Conservation (phyloP, 495 filamentous ascomycete species). For the Diplogelasinospora grovesii region DNA sequence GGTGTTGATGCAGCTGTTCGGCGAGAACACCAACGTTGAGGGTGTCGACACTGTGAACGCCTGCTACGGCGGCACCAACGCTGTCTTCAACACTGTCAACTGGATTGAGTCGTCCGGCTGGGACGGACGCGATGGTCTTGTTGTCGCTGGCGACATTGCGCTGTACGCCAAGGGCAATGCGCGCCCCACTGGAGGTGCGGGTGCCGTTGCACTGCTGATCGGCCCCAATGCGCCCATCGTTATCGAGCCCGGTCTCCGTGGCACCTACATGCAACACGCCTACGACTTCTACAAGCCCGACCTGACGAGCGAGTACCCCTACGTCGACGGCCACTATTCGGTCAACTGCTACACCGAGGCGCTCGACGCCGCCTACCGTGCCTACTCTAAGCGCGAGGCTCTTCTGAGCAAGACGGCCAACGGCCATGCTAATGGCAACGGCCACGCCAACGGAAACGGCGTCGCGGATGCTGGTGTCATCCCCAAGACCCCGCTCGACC, state of each 20-base stretch:
- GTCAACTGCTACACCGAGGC: conserved; percentile 93
- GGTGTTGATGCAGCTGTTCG: conserved; percentile 97
- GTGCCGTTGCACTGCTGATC: conserved; percentile 88
- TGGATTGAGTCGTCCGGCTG: conserved; percentile 97
- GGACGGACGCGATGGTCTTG: conserved; percentile 92
- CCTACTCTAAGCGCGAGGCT: conserved; percentile 80
- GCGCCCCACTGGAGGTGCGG: conserved; percentile 91
- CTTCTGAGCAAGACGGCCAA: conserved; percentile 51
- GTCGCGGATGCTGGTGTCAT: conserved; percentile 36
- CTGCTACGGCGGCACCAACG: conserved; percentile 98
- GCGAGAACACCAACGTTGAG: conserved; percentile 83
- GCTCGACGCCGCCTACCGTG: conserved; percentile 92
- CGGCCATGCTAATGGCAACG: conserved; percentile 45
- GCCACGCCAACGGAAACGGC: conserved; percentile 42
- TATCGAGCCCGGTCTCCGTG: conserved; percentile 86
- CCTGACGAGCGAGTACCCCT: conserved; percentile 93
- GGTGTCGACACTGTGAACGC: conserved; percentile 96
- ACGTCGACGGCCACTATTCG: conserved; percentile 94
- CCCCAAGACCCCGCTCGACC: conserved; percentile 69
- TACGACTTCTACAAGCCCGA: conserved; percentile 99
- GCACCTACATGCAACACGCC: conserved; percentile 86
- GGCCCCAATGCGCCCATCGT: conserved; percentile 89
- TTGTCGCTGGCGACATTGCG: conserved; percentile 94
- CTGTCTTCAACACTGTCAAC: conserved; percentile 93
- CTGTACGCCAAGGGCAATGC: conserved; percentile 96